These are phyloP conservation scores for Glycyrrhiza uralensis DNA, from an alignment of 306 rosid species.

Conservation along the genomic window DNA sequence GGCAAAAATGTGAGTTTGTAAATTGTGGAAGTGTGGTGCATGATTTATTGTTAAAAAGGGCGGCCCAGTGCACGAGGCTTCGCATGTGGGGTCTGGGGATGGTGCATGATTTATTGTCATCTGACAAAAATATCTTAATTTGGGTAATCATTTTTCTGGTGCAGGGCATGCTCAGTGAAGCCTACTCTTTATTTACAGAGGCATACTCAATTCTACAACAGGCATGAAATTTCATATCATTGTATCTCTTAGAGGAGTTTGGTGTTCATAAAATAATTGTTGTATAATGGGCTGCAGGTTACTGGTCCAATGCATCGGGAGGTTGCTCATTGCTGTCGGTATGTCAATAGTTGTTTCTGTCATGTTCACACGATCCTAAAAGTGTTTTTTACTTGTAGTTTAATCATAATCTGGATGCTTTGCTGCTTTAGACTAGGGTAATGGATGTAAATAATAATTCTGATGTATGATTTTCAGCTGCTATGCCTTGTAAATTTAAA, in stretches of 20 bases:
- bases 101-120: too few species aligned
- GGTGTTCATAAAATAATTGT: slow-evolving; percentile 25
- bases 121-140: background rate
- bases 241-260: background rate
- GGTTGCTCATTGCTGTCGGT: slow-evolving; percentile 99
- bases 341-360: slow-evolving; percentile 24
- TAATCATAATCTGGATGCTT: background rate
- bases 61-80: too few species aligned
- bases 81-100: too few species aligned
- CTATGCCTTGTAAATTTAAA: background rate
- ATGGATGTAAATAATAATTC: slow-evolving; percentile 22
- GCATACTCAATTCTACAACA: slow-evolving; percentile 96
- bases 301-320: slow-evolving; percentile 99
- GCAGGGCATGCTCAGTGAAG: slow-evolving; percentile 99
- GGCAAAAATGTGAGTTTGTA: background rate
- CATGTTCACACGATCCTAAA: background rate
- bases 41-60: slow-evolving; percentile 21
- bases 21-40: background rate
- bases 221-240: slow-evolving; percentile 45
- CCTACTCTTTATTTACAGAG: slow-evolving; percentile 88
- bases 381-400: background rate
- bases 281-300: slow-evolving; percentile 52
- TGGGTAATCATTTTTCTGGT: slow-evolving; percentile 2
- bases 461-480: background rate
- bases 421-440: background rate